These are phyloP conservation scores for Sarocladium brachiariae DNA, from an alignment of 2,329 filamentous ascomycete genomes.

Conservation along the genomic window DNA sequence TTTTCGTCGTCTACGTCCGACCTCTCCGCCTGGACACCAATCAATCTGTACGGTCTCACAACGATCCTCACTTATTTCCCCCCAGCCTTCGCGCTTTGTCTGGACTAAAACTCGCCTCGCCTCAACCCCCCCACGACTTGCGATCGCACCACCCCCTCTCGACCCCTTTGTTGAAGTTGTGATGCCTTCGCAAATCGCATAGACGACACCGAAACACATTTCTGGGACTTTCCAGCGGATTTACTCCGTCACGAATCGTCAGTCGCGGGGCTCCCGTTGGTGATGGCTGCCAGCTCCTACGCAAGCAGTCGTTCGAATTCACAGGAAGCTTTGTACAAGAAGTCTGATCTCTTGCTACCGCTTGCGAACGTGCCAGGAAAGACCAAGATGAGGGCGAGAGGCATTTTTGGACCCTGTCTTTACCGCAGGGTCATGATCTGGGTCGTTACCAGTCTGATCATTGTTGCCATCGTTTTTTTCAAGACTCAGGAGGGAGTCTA, in stretches of 20 bases:
- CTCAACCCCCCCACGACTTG: background rate
- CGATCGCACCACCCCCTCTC: background rate
- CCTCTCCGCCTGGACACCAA: background rate
- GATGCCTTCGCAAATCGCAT: conserved; percentile 1
- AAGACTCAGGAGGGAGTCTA: conserved; percentile 22
- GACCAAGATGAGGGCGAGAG: conserved; percentile 33
- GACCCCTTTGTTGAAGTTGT: background rate
- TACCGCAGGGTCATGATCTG: conserved; percentile 47
- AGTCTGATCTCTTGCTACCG: conserved; percentile 27
- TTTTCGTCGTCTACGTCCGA: background rate
- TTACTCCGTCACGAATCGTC: background rate
- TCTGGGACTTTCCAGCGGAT: background rate
- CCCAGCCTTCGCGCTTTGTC: too few relatives aligned
- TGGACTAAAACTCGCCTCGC: too few relatives aligned
- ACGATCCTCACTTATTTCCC: background rate
- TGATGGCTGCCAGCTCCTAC: conserved; percentile 22
- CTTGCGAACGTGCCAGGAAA: conserved; percentile 26
- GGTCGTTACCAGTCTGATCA: conserved; percentile 33
- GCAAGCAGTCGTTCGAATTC: conserved; percentile 29
- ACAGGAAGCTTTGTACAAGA: conserved; percentile 21
- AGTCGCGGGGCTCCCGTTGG: conserved; percentile 8
- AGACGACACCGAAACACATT: background rate
- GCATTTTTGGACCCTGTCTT: conserved; percentile 43
- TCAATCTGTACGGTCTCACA: background rate
- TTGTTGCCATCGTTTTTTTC: conserved; percentile 35